These are phyloP conservation scores for Byssothecium circinans DNA, from an alignment of 2,329 filamentous ascomycete species.

Conservation along the genomic window DNA sequence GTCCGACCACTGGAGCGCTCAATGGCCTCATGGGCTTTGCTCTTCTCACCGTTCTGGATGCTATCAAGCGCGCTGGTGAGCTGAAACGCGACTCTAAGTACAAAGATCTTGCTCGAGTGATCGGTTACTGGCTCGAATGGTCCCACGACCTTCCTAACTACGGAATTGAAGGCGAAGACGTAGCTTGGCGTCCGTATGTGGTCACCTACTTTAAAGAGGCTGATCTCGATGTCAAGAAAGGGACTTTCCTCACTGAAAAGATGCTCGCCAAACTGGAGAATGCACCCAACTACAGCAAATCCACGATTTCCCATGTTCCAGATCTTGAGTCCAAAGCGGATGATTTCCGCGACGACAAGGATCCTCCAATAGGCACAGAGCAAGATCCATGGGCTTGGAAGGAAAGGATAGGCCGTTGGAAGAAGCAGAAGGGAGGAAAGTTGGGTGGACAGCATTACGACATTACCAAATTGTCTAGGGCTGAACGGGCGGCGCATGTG, in stretches of 20 bases:
- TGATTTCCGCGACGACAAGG: background rate
- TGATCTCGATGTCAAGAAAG: constrained; percentile 15
- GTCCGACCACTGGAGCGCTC: constrained; percentile 6
- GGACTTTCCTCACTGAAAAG: constrained; percentile 8
- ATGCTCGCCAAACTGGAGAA: constrained; percentile 14
- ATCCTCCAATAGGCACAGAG: background rate
- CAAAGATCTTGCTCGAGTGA: constrained; percentile 20
- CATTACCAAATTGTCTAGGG: constrained; percentile 22
- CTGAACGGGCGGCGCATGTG: constrained; percentile 11
- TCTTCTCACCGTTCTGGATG: constrained; percentile 16
- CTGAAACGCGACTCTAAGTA: constrained; percentile 20
- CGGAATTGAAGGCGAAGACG: constrained; percentile 17
- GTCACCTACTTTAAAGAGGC: constrained; percentile 19
- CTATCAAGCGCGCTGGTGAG: constrained; percentile 17
- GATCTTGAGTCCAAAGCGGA: too few species aligned
- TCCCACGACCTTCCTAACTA: constrained; percentile 14
- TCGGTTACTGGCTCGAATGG: constrained; percentile 17
- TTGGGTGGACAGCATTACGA: constrained; percentile 20
- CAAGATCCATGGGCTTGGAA: constrained; percentile 21
- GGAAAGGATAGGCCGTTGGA: constrained; percentile 11
- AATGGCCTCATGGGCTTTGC: constrained; percentile 17
- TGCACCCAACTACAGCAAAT: background rate
- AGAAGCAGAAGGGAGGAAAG: background rate
- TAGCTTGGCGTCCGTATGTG: constrained; percentile 15
- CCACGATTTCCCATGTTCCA: too few species aligned